Evolutionary conservation across 108 stramenopile genomes (phyloP).

Genomic region (Phaeodactylum tricornutum): DNA sequence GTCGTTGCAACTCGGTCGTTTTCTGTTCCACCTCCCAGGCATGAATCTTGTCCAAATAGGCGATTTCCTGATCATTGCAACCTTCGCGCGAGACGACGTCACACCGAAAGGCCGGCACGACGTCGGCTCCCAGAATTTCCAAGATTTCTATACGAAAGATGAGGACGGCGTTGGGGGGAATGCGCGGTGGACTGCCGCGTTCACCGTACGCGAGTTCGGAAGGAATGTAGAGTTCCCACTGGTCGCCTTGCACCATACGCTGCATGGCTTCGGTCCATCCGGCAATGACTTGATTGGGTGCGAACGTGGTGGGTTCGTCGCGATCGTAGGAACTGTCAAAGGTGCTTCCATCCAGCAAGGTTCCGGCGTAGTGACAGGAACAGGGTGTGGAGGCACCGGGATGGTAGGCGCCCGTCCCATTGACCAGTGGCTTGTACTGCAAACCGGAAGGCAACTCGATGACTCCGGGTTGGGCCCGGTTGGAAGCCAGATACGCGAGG

Average conservation of each 20-base stretch:
- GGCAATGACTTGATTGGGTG: conserved; percentile 88
- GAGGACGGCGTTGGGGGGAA: conserved; percentile 67
- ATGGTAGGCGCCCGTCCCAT: conserved; percentile 49
- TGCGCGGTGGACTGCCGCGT: conserved; percentile 58
- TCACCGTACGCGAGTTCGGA: conserved; percentile 87
- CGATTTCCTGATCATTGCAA: conserved; percentile 56
- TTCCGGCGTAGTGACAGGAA: conserved; percentile 87
- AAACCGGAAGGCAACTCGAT: conserved; percentile 63
- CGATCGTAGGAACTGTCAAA: conserved; percentile 84
- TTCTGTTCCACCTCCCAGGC: conserved; percentile 21
- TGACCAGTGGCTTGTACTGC: conserved; percentile 74
- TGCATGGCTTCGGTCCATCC: conserved; percentile 81
- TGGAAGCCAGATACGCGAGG: conserved; percentile 59
- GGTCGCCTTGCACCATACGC: conserved; percentile 84
- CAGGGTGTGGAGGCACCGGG: conserved; percentile 63
- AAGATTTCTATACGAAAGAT: conserved; percentile 89
- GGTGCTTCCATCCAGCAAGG: conserved; percentile 76
- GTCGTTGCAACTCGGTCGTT: conserved; percentile 31
- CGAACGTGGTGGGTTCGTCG: conserved; percentile 68
- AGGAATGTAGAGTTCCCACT: conserved; percentile 95
- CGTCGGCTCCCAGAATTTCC: conserved; percentile 43
- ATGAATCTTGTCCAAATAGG: conserved; percentile 50
- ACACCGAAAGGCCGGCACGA: conserved; percentile 5
- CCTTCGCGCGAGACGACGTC: conserved; percentile 18
- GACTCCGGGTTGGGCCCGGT: conserved; percentile 63